phyloP scores from a whole-genome alignment of 768 basidiomycete genomes.

The Suillus subluteus region DNA sequence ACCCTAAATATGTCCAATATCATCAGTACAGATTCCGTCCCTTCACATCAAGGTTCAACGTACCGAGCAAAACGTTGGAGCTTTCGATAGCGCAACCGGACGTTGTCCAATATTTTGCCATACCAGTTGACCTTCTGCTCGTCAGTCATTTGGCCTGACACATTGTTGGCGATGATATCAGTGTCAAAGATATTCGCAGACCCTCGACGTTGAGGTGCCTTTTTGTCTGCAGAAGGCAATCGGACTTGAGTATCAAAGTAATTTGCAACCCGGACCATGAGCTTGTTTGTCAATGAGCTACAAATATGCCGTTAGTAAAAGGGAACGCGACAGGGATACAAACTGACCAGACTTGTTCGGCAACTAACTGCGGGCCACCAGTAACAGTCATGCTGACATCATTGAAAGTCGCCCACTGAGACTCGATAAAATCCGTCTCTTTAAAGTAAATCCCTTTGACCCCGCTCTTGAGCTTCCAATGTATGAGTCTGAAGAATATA shows the following conservation, averaged over 20 bases:
- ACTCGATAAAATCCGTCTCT: slow-evolving; percentile 97
- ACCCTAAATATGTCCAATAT: slow-evolving; percentile 43
- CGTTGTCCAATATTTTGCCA: slow-evolving; percentile 89
- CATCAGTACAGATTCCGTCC: slow-evolving; percentile 9
- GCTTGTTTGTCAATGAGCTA: slow-evolving; percentile 89
- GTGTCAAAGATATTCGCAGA: slow-evolving; percentile 40
- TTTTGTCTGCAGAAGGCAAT: slow-evolving; percentile 56
- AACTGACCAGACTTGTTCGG: slow-evolving; percentile 91
- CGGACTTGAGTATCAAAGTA: slow-evolving; percentile 95
- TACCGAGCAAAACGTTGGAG: slow-evolving; percentile 91
- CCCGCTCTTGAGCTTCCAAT: slow-evolving; percentile 94
- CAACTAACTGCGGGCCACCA: slow-evolving; percentile 88
- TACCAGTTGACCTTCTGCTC: slow-evolving; percentile 90
- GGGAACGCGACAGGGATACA: slow-evolving; percentile 10
- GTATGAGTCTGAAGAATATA: slow-evolving; percentile 91
- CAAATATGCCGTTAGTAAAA: background rate
- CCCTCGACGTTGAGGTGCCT: slow-evolving; percentile 27
- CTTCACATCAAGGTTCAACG: slow-evolving; percentile 3
- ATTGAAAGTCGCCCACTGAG: slow-evolving; percentile 94
- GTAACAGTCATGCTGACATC: slow-evolving; percentile 87
- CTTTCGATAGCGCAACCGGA: slow-evolving; percentile 89
- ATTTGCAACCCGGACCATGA: slow-evolving; percentile 90
- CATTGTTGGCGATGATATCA: slow-evolving; percentile 41
- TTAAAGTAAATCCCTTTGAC: slow-evolving; percentile 94
- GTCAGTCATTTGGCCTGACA: slow-evolving; percentile 60